These are phyloP conservation scores for Lentinula detonsa DNA, from an alignment of 768 basidiomycete genomes.

Conservation along the genomic window DNA sequence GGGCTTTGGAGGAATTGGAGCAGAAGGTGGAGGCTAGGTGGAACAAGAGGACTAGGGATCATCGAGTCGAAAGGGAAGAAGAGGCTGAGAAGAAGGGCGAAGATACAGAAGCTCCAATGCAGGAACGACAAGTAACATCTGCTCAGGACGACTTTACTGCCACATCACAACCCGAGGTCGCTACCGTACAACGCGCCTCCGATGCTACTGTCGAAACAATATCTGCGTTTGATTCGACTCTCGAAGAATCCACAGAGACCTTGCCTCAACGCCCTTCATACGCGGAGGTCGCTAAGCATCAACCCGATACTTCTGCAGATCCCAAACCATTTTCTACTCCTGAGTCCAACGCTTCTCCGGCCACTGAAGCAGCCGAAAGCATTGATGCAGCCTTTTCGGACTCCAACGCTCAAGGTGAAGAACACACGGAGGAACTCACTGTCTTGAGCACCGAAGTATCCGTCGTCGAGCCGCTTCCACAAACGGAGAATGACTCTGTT, in stretches of 20 bases:
- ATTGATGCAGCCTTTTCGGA: background rate
- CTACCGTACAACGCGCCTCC: background rate
- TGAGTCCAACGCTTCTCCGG: background rate
- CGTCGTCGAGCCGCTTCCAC: background rate
- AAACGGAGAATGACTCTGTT: background rate
- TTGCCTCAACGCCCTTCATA: background rate
- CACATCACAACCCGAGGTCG: background rate
- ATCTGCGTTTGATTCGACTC: too few species aligned
- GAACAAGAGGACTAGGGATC: slow-evolving; percentile 9
- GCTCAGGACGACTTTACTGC: background rate
- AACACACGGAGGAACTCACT: background rate
- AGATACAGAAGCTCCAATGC: background rate
- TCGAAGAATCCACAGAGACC: background rate
- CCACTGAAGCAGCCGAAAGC: background rate
- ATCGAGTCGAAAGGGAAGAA: background rate
- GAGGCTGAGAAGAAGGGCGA: background rate
- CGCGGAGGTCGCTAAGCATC: background rate
- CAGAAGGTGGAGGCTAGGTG: slow-evolving; percentile 37
- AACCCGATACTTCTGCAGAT: background rate
- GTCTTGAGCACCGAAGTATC: background rate
- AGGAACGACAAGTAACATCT: background rate
- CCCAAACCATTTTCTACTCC: background rate
- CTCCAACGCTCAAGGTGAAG: background rate
- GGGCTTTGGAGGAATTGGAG: slow-evolving; percentile 49
- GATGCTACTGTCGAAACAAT: too few species aligned